Percentiles rank a stretch among this genome's conserved stretches.
Conservation (phyloP, 1,284 basidiomycete genomes). For the Boletus hoseneyae region DNA sequence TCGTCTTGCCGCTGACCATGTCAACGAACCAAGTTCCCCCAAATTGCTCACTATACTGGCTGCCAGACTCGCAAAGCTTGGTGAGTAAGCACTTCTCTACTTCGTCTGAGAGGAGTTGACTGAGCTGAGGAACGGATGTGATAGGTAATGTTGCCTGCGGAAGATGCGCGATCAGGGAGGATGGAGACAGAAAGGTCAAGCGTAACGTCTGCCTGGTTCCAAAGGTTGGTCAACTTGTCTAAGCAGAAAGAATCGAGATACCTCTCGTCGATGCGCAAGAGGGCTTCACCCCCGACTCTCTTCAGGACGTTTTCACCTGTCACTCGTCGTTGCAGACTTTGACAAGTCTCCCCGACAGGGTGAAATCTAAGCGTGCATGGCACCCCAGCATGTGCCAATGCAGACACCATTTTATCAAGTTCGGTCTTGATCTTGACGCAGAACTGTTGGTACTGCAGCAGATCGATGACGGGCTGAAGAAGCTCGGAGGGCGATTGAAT, state of each 20-base stretch:
- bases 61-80: slow-evolving; percentile 64
- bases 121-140: slow-evolving; percentile 67
- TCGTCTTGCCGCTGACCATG: slow-evolving; percentile 53
- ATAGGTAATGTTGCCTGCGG: slow-evolving; percentile 71
- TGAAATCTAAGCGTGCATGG: slow-evolving; percentile 55
- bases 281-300: slow-evolving; percentile 61
- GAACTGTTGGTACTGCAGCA: slow-evolving; percentile 74
- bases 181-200: slow-evolving; percentile 70
- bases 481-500: slow-evolving; percentile 35
- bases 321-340: slow-evolving; percentile 39
- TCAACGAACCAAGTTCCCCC: slow-evolving; percentile 78
- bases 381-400: slow-evolving; percentile 55
- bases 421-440: slow-evolving; percentile 59
- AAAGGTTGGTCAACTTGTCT: background rate
- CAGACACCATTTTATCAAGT: slow-evolving; percentile 46
- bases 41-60: slow-evolving; percentile 48
- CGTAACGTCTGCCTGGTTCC: slow-evolving; percentile 60
- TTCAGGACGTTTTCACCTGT: slow-evolving; percentile 31
- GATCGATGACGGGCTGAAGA: slow-evolving; percentile 68
- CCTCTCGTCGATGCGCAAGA: slow-evolving; percentile 67
- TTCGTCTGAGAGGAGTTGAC: slow-evolving; percentile 72
- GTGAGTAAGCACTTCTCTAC: slow-evolving; percentile 63
- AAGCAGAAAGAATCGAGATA: slow-evolving; percentile 19
- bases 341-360: slow-evolving; percentile 63
- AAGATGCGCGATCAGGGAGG: slow-evolving; percentile 65